A percentile compares a stretch with the other conserved stretches of the same genome.
Conservation (phyloP, 768 basidiomycete species). For the Hygrocybe coccinea region DNA sequence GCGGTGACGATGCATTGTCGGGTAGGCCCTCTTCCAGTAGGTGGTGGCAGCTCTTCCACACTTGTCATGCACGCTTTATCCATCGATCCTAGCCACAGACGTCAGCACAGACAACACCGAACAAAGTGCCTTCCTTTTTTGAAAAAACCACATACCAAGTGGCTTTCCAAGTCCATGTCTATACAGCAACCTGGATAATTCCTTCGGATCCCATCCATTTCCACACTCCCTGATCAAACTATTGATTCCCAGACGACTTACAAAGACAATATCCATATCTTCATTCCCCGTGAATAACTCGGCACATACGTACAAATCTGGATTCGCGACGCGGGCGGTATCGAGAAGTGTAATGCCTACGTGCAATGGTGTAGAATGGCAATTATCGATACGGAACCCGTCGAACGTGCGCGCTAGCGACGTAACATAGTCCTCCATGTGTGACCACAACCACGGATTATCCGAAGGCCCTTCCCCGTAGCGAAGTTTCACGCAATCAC, state of each 20-base stretch:
- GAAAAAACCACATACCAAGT: slow-evolving; percentile 51
- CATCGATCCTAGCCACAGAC: slow-evolving; percentile 75
- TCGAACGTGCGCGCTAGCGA: slow-evolving; percentile 81
- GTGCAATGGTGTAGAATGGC: slow-evolving; percentile 92
- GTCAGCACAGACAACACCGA: not conserved
- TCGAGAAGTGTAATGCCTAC: slow-evolving; percentile 97
- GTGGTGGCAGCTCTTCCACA: slow-evolving; percentile 71
- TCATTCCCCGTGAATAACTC: slow-evolving; percentile 96
- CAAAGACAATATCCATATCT: slow-evolving; percentile 88
- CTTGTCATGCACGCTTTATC: slow-evolving; percentile 79
- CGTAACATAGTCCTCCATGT: slow-evolving; percentile 82
- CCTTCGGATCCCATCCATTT: slow-evolving; percentile 85
- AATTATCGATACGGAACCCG: slow-evolving; percentile 97
- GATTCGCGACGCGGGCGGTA: slow-evolving; percentile 80
- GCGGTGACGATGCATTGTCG: slow-evolving; percentile 72
- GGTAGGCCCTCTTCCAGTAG: slow-evolving; percentile 75
- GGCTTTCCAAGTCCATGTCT: slow-evolving; percentile 90
- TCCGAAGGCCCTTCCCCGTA: slow-evolving; percentile 76
- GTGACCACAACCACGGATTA: slow-evolving; percentile 92
- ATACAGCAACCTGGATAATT: slow-evolving; percentile 83
- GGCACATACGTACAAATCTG: slow-evolving; percentile 93
- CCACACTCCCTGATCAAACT: slow-evolving; percentile 93
- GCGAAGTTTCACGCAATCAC: slow-evolving; percentile 96
- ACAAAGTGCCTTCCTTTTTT: too few species aligned
- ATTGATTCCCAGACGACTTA: slow-evolving; percentile 88